phyloP scores from a whole-genome alignment of 345 rosid species.

The Sapria himalayana region DNA sequence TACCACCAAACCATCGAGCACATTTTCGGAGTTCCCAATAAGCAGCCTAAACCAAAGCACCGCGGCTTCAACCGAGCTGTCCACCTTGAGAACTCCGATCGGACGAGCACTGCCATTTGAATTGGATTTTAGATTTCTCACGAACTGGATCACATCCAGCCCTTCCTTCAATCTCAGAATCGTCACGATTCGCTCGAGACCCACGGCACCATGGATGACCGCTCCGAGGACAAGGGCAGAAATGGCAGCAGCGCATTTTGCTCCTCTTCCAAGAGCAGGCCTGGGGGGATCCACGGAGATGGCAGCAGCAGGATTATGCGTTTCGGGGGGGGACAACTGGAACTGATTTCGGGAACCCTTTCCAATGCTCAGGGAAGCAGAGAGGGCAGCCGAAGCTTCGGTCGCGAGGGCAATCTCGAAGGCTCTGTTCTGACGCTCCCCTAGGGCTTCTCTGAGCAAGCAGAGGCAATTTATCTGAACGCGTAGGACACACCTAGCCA shows the following conservation, averaged over 20 bases:
- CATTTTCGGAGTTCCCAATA: conserved; percentile 70
- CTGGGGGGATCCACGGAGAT: conserved; percentile 30
- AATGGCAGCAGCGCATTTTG: conserved; percentile 56
- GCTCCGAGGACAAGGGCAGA: conserved; percentile 75
- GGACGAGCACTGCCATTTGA: conserved; percentile 73
- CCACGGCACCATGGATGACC: conserved; percentile 72
- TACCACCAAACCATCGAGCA: conserved; percentile 69
- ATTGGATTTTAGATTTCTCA: conserved; percentile 45
- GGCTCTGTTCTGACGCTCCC: conserved; percentile 86
- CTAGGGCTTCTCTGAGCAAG: conserved; percentile 83
- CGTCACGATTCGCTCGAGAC: conserved; percentile 81
- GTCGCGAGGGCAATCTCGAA: conserved; percentile 94
- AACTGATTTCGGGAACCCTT: conserved; percentile 71
- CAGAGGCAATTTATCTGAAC: conserved; percentile 61
- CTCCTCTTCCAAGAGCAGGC: conserved; percentile 22
- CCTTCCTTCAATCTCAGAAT: conserved; percentile 70
- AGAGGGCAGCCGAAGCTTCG: conserved; percentile 67
- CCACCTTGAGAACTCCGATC: conserved; percentile 37
- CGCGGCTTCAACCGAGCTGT: conserved; percentile 41
- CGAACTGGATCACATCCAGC: conserved; percentile 67
- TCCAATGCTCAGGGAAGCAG: conserved; percentile 39
- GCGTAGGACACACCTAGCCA: conserved; percentile 55
- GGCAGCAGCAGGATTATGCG: conserved; percentile 35
- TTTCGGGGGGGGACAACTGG: conserved; percentile 61
- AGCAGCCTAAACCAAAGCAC: conserved; percentile 92